Evolutionary conservation across 2,329 filamentous ascomycete species (phyloP), one percentile per base, ranked within the genome.

Genomic region (Akanthomyces lecanii): DNA sequence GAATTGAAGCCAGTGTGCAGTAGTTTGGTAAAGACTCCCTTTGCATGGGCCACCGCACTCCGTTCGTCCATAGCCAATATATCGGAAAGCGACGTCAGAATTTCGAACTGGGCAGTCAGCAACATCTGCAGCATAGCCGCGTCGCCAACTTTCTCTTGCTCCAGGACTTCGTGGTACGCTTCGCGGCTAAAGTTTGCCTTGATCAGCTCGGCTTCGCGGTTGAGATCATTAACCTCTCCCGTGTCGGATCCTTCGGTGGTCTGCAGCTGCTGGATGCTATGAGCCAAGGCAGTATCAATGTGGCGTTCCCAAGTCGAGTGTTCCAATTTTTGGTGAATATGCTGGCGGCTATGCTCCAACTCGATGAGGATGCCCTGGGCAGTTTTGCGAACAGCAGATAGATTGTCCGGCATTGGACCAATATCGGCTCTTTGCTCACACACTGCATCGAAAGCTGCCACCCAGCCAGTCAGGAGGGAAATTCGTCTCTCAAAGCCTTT

Each of bases 91-190:
- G 92, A 91, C 5, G 91, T 82, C 65, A 98, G 85, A 2, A 93
- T 94, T 70, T 97, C 93, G 69, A 99, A 96, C 70, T 98, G 94
- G 14, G 94, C 91, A 60, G 90, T 89, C 12, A 98, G 84, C 61
- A 99, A 82, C 56, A 91, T 85, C 75, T 97, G 93, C 70, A 97
- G 82, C 67, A 90, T 85, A 21, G 85, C 86, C 23, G 88, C 85
- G 72, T 97, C 92, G 14, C 89, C 89, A 30, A 84, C 82, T 76
- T 89, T 94, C 66, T 98, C 93, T 70, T 95, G 88, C 61, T 98
- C 92, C 12, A 92, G 75, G 23, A 97, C 85, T 59, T 91, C 87
- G 14, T 84, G 79, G 66, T 94, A 85, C 1, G 89, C 85, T 65
- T 98, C 95, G 45, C 91, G 85, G 68, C 91, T 90, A 54, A 92